phyloP scores from a whole-genome alignment of 2,329 filamentous ascomycete species.

The Parascedosporium putredinis region DNA sequence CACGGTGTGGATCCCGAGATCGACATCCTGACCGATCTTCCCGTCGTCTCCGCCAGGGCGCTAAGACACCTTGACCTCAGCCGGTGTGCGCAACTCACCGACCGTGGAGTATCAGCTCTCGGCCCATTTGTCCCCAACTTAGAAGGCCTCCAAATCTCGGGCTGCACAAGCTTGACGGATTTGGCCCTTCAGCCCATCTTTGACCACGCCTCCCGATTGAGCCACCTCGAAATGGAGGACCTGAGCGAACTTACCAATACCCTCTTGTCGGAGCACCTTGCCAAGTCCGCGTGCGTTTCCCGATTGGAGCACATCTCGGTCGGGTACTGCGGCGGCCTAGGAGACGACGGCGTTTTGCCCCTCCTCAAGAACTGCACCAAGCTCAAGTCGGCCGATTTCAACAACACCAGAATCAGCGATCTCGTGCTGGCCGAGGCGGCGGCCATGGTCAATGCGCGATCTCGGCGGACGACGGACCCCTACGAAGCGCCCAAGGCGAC shows the following conservation, averaged over 20 bases:
- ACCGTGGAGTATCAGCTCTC: constrained; percentile 58
- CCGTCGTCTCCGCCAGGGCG: constrained; percentile 65
- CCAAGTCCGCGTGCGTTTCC: constrained; percentile 63
- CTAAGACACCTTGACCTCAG: constrained; percentile 80
- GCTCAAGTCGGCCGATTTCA: constrained; percentile 68
- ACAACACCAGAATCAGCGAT: constrained; percentile 88
- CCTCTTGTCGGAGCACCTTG: constrained; percentile 60
- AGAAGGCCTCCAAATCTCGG: constrained; percentile 73
- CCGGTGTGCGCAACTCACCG: constrained; percentile 64
- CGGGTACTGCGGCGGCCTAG: constrained; percentile 79
- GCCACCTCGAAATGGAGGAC: constrained; percentile 84
- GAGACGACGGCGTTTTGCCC: constrained; percentile 74
- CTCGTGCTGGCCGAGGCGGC: constrained; percentile 78
- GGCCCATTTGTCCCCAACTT: constrained; percentile 67
- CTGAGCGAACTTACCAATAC: constrained; percentile 66
- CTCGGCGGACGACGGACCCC: constrained; percentile 28
- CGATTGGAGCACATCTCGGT: constrained; percentile 72
- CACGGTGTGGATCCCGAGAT: constrained; percentile 67
- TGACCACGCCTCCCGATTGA: constrained; percentile 64
- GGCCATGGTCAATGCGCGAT: constrained; percentile 61
- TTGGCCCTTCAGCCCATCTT: constrained; percentile 61
- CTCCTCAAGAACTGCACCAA: constrained; percentile 64
- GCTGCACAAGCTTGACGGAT: constrained; percentile 66
- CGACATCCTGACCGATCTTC: constrained; percentile 67
- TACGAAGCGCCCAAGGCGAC: constrained; percentile 43